phyloP scores from a whole-genome alignment of 2,329 filamentous ascomycete species.

The Graphilbum ipis-grandicollis region DNA sequence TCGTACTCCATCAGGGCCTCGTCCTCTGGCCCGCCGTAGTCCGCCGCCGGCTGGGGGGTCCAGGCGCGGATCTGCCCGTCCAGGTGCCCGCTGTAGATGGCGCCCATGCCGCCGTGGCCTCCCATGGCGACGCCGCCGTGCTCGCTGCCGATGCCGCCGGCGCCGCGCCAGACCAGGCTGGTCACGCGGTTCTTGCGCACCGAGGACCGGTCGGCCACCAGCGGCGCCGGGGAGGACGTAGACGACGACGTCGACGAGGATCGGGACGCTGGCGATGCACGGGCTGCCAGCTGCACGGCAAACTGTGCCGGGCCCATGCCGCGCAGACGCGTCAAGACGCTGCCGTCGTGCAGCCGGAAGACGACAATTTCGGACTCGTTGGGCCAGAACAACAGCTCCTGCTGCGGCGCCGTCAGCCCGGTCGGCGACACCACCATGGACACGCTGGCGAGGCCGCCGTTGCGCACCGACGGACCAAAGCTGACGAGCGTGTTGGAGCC shows the following conservation, averaged over 20 bases:
- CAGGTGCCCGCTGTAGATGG: constrained; percentile 62
- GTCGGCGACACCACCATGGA: constrained; percentile 47
- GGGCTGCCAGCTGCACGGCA: constrained; percentile 18
- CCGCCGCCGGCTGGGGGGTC: constrained; percentile 36
- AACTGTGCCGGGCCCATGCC: constrained; percentile 38
- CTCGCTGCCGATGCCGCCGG: constrained; percentile 36
- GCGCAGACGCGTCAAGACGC: constrained; percentile 51
- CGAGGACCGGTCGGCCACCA: constrained; percentile 10
- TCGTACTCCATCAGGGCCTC: constrained; percentile 20
- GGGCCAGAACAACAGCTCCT: constrained; percentile 61
- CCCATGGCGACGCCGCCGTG: constrained; percentile 43
- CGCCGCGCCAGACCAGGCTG: constrained; percentile 53
- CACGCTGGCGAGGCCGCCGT: constrained; percentile 44
- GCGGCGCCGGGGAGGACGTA: not conserved
- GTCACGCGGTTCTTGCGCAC: constrained; percentile 53
- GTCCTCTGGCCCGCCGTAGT: constrained; percentile 15
- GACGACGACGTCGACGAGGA: not conserved
- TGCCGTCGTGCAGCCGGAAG: constrained; percentile 65
- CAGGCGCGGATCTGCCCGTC: constrained; percentile 75
- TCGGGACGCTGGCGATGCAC: not conserved
- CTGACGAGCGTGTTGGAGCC: constrained; percentile 78
- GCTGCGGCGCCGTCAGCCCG: constrained; percentile 32
- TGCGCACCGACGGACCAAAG: constrained; percentile 70
- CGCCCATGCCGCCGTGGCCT: constrained; percentile 31
- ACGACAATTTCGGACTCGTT: constrained; percentile 67